phyloP scores from a whole-genome alignment of 208 protist genomes.

The Crithidia brevicula region DNA sequence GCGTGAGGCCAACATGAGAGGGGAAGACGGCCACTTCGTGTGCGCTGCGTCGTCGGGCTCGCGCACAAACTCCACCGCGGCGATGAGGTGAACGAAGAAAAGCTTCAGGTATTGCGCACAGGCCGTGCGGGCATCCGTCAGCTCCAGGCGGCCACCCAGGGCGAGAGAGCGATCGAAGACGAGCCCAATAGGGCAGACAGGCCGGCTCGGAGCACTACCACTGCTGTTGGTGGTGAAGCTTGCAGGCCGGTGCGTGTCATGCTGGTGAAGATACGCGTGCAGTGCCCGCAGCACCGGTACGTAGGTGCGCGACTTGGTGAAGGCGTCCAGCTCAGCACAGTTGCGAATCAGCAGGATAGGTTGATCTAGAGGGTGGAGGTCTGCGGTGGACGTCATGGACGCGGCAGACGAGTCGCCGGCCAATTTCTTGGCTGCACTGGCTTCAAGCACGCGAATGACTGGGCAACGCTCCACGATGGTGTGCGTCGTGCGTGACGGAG shows the following conservation, averaged over 20 bases:
- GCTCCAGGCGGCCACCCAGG: constrained; percentile 16
- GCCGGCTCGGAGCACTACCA: background rate
- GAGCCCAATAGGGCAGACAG: constrained; percentile 18
- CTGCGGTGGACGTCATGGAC: background rate
- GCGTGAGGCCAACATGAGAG: background rate
- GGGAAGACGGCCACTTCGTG: background rate
- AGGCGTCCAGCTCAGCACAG: constrained; percentile 16
- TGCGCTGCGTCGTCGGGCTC: background rate
- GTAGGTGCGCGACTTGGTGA: constrained; percentile 20
- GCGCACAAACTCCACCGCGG: constrained; percentile 17
- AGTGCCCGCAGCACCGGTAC: constrained; percentile 15
- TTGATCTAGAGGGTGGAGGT: constrained; percentile 5
- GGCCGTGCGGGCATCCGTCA: constrained; percentile 6
- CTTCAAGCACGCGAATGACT: constrained; percentile 7
- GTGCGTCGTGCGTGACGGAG: background rate
- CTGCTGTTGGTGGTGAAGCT: constrained; percentile 6
- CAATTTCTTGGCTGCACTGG: constrained; percentile 1
- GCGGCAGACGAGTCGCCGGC: constrained; percentile 6
- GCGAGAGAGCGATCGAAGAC: constrained; percentile 14
- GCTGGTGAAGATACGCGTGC: constrained; percentile 8
- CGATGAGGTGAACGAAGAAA: constrained; percentile 22
- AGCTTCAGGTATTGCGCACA: constrained; percentile 19
- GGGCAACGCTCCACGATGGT: constrained; percentile 17
- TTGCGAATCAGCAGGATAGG: constrained; percentile 22
- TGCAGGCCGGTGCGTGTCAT: background rate